Percentiles rank a stretch among this genome's conserved stretches.
Conservation (phyloP, 441 rosid species). For the Adansonia rubrostipa region DNA sequence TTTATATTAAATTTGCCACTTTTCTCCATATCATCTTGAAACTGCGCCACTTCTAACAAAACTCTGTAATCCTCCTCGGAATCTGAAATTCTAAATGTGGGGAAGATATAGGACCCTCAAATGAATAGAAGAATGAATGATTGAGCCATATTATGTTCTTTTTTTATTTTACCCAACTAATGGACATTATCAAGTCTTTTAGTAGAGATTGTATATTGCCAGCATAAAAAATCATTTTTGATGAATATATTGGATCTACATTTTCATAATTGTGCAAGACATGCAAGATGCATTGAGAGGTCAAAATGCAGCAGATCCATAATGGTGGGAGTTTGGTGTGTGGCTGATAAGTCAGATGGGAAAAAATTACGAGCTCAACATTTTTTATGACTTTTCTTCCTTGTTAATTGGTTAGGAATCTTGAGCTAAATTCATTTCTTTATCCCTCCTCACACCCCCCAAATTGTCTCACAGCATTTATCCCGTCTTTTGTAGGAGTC, state of each 20-base stretch:
- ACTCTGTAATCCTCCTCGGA: not conserved
- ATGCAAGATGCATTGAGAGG: not conserved
- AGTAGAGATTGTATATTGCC: constrained; percentile 5
- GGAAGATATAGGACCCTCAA: not conserved
- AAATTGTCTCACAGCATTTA: constrained; percentile 17
- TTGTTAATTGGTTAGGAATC: not conserved
- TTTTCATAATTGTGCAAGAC: constrained; percentile 16
- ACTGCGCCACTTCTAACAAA: not conserved
- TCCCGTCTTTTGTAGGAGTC: constrained; percentile 63
- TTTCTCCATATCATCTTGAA: constrained; percentile 1
- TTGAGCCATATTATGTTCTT: constrained; percentile 4
- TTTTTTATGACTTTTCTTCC: constrained; percentile 10
- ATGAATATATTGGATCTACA: not conserved
- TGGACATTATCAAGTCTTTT: not conserved
- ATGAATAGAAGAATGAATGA: not conserved
- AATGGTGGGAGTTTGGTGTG: constrained; percentile 11
- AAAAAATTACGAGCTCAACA: not conserved
- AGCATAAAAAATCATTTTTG: not conserved
- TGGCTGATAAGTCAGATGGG: not conserved
- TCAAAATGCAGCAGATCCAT: not conserved
- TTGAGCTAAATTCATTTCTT: constrained; percentile 13
- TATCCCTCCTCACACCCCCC: not conserved
- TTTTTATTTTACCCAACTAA: not conserved
- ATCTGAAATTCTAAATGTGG: not conserved
- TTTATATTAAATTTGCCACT: not conserved